Base-by-base conservation (phyloP, 177 flowering plant genomes). In the Vitis hybrid region DNA sequence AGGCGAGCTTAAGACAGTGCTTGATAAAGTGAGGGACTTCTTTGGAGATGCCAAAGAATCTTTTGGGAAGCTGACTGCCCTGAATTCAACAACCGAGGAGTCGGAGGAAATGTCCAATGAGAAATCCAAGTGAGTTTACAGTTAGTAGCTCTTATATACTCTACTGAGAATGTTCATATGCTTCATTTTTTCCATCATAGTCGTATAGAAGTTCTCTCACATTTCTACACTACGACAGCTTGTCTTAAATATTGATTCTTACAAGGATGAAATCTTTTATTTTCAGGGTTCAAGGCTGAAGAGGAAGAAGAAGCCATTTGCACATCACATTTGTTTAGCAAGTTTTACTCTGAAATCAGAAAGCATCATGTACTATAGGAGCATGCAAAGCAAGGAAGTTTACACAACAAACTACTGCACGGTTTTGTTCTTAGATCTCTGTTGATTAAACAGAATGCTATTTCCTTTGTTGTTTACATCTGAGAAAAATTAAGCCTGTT, bases 1-100 rank as follows among this genome's bases (percentile, higher is more conserved):
- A 76, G 97, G 87, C 15, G 70, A 92, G 78, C 91, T 95, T 26
- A 92, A 89, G 78, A 92, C 99, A 49, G 98, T 91, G 62, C 60
- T 90, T 63, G 99, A 95, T 73, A 90, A 93, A 78, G 99, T 90
- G 72, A 84, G 83, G 74, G 98, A 93, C 72, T 89, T 87, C 80
- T 90, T 95, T 70, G 99, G 94, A 12, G 88, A 91, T 75, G 97
- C 98, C 55, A 95, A 93, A 79, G 98, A 91, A 70, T 93, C 98
- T 12, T 95, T 95, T 66, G 98, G 98, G 62, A 95, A 92, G 85
- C 64, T 93, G n/a, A 82, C 97, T 52, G 71, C 89, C 40, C 67
- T 91, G 45, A 75, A 77, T 64, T 60, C 87, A 17, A 60, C 83
- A 14, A 69, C 77, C 18, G 89, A 86, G 65, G 84, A 77, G 18